Evolutionary conservation across 768 basidiomycete species (phyloP).

Genomic region (Tulasnella sp.): DNA sequence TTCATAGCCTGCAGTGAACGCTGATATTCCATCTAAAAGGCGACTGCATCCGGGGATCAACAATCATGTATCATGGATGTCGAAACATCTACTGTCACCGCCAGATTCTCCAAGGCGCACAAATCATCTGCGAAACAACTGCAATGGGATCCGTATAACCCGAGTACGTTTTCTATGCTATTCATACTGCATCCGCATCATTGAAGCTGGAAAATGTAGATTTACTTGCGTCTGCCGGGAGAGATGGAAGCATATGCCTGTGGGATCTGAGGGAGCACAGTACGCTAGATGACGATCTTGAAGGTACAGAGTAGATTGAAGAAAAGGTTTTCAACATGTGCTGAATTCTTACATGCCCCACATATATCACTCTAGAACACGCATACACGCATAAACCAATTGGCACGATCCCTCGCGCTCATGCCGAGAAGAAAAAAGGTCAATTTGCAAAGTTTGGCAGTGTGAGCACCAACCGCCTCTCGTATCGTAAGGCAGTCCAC

Average conservation of each 20-base stretch:
- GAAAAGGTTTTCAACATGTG: no score
- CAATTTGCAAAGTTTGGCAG: neutral
- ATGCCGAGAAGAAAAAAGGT: neutral
- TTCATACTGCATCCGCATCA: neutral
- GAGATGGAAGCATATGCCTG: constrained; percentile 14
- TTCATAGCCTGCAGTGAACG: no score
- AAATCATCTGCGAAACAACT: constrained; percentile 7
- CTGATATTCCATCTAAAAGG: constrained; percentile 2
- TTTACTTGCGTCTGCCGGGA: constrained; percentile 7
- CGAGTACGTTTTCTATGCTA: neutral
- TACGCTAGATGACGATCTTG: constrained; percentile 1
- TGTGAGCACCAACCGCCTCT: neutral
- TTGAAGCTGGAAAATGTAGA: neutral
- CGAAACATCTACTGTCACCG: neutral
- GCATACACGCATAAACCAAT: no score
- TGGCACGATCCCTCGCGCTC: neutral
- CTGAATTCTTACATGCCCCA: no score
- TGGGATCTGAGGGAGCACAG: constrained; percentile 11
- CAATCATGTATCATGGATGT: constrained; percentile 7
- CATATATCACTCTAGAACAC: no score
- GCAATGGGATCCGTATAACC: constrained; percentile 16
- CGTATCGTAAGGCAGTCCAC: no score
- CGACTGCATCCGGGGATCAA: constrained; percentile 14
- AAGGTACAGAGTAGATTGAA: neutral
- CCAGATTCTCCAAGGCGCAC: constrained; percentile 3